Conservation (phyloP, 2,329 filamentous ascomycete species). For the Aspergillus udagawae region DNA sequence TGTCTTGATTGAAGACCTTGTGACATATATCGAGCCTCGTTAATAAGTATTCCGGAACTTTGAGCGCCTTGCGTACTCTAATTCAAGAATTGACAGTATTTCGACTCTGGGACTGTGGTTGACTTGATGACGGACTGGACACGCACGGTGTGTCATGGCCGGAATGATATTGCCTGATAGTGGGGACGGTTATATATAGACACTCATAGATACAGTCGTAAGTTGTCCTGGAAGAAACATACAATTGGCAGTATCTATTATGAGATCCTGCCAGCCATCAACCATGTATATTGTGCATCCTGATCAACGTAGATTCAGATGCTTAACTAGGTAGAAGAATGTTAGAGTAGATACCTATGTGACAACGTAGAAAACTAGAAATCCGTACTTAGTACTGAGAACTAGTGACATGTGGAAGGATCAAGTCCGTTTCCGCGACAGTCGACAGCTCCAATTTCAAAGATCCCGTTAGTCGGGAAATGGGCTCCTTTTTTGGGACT, state of each 20-base stretch:
- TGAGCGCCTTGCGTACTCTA: background rate
- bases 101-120: background rate
- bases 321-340: no score
- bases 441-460: slow-evolving; percentile 9
- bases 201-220: no score
- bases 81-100: background rate
- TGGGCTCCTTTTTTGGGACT: background rate
- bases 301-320: background rate
- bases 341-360: no score
- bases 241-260: no score
- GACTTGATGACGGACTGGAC: background rate
- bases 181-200: background rate
- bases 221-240: background rate
- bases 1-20: no score
- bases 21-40: background rate
- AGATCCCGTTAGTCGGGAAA: background rate
- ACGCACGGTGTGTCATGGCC: background rate
- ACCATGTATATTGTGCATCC: background rate
- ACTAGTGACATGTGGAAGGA: background rate
- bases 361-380: no score
- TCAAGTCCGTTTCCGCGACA: slow-evolving; percentile 3
- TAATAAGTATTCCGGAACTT: background rate
- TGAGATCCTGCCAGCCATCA: background rate
- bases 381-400: background rate
- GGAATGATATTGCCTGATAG: background rate